These are phyloP conservation scores for Effrenium voratum DNA, from an alignment of 73 alveolate species.

Conservation along the genomic window DNA sequence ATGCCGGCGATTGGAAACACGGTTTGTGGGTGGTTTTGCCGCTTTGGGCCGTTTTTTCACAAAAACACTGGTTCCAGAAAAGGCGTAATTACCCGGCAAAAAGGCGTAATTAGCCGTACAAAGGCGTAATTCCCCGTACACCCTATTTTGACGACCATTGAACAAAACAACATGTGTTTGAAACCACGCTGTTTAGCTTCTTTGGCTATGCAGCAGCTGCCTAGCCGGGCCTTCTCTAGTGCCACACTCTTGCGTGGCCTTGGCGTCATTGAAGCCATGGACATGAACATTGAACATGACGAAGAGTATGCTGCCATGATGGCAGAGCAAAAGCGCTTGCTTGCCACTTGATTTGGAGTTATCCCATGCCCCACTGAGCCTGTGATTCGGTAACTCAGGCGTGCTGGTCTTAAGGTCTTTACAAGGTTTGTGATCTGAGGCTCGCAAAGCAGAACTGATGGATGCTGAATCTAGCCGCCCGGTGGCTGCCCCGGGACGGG, in stretches of 20 bases:
- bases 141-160: too few species aligned
- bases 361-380: not conserved
- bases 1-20: not conserved
- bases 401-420: not conserved
- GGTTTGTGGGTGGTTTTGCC: not conserved
- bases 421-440: not conserved
- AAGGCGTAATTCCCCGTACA: slow-evolving; percentile 8
- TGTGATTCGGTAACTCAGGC: not conserved
- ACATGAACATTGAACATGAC: slow-evolving; percentile 9
- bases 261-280: not conserved
- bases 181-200: not conserved
- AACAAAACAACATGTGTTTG: not conserved
- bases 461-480: not conserved
- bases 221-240: not conserved
- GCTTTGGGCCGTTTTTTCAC: not conserved
- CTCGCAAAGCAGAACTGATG: not conserved
- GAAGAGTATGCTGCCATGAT: not conserved
- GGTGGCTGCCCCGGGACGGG: not conserved
- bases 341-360: not conserved
- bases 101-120: not conserved
- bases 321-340: not conserved
- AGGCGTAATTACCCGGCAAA: not conserved
- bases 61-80: not conserved
- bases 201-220: not conserved
- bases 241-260: not conserved